Conservation (phyloP, 305 asterid species). For the Fraxinus ornus region DNA sequence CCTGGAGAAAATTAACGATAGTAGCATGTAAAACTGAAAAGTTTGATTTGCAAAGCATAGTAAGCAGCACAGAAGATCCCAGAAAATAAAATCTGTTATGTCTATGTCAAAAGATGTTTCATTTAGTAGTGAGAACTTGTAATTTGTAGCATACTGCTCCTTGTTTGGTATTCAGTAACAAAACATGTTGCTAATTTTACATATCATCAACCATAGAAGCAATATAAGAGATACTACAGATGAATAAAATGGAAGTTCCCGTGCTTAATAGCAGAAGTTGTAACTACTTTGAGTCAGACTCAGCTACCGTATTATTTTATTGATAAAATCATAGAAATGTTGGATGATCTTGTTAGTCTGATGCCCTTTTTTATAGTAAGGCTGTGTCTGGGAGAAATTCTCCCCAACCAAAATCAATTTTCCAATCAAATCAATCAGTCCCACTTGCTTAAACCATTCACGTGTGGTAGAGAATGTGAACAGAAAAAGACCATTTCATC, state of each 20-base stretch:
- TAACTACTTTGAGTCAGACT: background rate
- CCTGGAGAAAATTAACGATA: conserved; percentile 41
- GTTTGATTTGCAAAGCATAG: background rate
- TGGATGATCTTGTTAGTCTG: background rate
- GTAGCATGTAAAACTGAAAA: background rate
- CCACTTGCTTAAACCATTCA: too few relatives aligned
- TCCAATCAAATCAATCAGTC: too few relatives aligned
- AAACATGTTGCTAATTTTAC: background rate
- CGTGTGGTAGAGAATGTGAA: too few relatives aligned
- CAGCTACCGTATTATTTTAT: background rate
- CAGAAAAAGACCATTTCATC: too few relatives aligned
- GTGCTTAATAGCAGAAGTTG: background rate
- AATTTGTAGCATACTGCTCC: conserved; percentile 5
- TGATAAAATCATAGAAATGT: background rate
- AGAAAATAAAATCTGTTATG: background rate
- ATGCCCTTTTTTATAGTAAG: too few relatives aligned
- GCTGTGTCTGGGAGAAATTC: too few relatives aligned
- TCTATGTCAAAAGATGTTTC: background rate
- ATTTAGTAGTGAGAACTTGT: background rate
- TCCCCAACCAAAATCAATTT: too few relatives aligned
- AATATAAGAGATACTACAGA: background rate
- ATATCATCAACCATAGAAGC: background rate
- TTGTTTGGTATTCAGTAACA: background rate
- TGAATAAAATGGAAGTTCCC: background rate
- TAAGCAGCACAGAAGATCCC: background rate